Conservation (phyloP, 768 basidiomycete genomes). For the Suillus americanus region DNA sequence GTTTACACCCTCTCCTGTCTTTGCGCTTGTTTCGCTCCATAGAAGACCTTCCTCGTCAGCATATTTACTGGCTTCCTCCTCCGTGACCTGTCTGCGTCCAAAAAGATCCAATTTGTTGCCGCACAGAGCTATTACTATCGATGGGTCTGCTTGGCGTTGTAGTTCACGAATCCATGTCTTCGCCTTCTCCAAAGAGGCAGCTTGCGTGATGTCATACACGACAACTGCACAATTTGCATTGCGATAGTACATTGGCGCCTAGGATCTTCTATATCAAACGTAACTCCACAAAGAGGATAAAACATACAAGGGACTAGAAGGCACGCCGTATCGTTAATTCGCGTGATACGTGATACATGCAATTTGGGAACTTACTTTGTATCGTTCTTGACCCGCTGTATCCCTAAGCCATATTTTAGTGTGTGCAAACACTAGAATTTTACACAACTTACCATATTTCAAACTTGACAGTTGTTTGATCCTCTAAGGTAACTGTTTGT, state of each 20-base stretch:
- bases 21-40: slow-evolving; percentile 92
- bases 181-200: slow-evolving; percentile 91
- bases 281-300: neutral
- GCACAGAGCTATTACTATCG: slow-evolving; percentile 93
- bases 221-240: slow-evolving; percentile 94
- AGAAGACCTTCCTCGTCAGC: slow-evolving; percentile 90
- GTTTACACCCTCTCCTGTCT: slow-evolving; percentile 82
- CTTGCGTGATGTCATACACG: slow-evolving; percentile 94
- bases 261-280: slow-evolving; percentile 10
- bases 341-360: slow-evolving; percentile 4
- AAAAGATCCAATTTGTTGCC: slow-evolving; percentile 93
- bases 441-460: slow-evolving; percentile 80
- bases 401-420: slow-evolving; percentile 55
- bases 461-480: slow-evolving; percentile 92
- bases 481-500: slow-evolving; percentile 91
- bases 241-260: slow-evolving; percentile 97
- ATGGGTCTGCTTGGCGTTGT: slow-evolving; percentile 96
- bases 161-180: slow-evolving; percentile 95
- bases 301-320: slow-evolving; percentile 47
- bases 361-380: slow-evolving; percentile 57
- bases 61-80: slow-evolving; percentile 90
- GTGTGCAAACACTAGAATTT: slow-evolving; percentile 5
- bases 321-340: neutral
- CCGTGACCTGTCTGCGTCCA: slow-evolving; percentile 79
- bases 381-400: slow-evolving; percentile 94